A percentile compares a stretch with the other conserved stretches of the same genome.
phyloP scores from a whole-genome alignment of 2,329 filamentous ascomycete genomes.

The Simplicillium sp. region DNA sequence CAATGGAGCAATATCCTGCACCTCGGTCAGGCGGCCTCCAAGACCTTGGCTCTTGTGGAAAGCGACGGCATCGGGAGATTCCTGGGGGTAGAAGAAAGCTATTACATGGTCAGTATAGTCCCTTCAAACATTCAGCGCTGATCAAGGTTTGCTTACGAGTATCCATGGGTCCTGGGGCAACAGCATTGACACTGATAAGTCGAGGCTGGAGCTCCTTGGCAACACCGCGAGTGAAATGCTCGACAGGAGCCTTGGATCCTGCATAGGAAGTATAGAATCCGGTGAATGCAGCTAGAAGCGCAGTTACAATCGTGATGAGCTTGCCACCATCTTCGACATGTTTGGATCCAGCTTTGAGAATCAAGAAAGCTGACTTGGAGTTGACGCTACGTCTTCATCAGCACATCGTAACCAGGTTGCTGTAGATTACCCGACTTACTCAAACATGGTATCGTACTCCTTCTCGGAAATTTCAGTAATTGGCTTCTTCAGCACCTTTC shows the following conservation, averaged over 20 bases:
- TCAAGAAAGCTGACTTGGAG: slow-evolving; percentile 34
- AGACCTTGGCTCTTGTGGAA: slow-evolving; percentile 34
- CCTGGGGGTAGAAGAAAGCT: slow-evolving; percentile 35
- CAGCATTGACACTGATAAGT: slow-evolving; percentile 23
- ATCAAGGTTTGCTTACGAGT: slow-evolving; percentile 21
- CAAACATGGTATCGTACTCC: slow-evolving; percentile 38
- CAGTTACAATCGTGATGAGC: slow-evolving; percentile 35
- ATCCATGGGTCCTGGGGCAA: slow-evolving; percentile 28
- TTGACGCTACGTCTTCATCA: slow-evolving; percentile 29
- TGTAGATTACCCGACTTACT: slow-evolving; percentile 19
- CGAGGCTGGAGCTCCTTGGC: slow-evolving; percentile 22
- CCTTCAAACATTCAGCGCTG: not conserved
- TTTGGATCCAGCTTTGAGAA: slow-evolving; percentile 30
- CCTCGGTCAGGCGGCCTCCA: slow-evolving; percentile 28
- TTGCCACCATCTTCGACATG: slow-evolving; percentile 34
- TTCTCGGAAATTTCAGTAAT: slow-evolving; percentile 30
- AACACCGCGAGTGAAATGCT: slow-evolving; percentile 26
- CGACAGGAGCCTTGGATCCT: slow-evolving; percentile 29
- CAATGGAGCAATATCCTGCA: slow-evolving; percentile 34
- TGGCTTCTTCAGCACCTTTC: slow-evolving; percentile 38
- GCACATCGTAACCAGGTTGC: not conserved
- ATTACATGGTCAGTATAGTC: slow-evolving; percentile 1
- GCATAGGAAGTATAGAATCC: slow-evolving; percentile 35
- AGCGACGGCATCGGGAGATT: slow-evolving; percentile 28
- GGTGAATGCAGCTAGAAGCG: slow-evolving; percentile 34